phyloP scores from a whole-genome alignment of 495 filamentous ascomycete species.

The Lentithecium fluviatile region DNA sequence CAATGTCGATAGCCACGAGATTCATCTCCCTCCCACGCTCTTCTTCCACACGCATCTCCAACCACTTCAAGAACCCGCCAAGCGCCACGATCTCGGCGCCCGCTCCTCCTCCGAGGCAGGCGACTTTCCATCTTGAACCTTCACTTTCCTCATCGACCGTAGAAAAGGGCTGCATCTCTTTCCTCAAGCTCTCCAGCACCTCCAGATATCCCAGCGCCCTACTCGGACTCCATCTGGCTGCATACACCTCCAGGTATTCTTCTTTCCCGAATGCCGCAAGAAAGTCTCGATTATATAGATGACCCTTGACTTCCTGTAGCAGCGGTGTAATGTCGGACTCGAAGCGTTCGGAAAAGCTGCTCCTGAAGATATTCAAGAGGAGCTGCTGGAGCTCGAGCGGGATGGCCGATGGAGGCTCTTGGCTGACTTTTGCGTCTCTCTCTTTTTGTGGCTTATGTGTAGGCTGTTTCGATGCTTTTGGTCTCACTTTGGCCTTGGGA shows the following conservation, averaged over 20 bases:
- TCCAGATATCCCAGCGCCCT: constrained; percentile 75
- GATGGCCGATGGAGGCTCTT: constrained; percentile 7
- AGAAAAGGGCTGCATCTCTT: constrained; percentile 38
- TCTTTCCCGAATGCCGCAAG: constrained; percentile 68
- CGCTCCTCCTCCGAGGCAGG: constrained; percentile 74
- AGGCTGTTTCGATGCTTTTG: neutral
- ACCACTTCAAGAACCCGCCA: constrained; percentile 58
- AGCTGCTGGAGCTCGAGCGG: constrained; percentile 64
- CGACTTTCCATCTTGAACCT: constrained; percentile 5
- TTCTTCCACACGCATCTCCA: constrained; percentile 25
- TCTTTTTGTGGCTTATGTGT: neutral
- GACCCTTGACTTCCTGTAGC: constrained; percentile 77
- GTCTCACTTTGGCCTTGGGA: neutral
- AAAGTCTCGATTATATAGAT: constrained; percentile 84
- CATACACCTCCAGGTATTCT: constrained; percentile 73
- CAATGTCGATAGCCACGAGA: constrained; percentile 75
- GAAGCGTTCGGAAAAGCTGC: constrained; percentile 54
- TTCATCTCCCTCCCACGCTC: constrained; percentile 14
- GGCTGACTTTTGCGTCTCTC: neutral
- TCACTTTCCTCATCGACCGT: constrained; percentile 11
- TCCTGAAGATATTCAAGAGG: constrained; percentile 73
- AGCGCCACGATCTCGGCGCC: constrained; percentile 80
- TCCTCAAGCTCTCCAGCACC: constrained; percentile 55
- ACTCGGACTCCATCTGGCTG: constrained; percentile 80
- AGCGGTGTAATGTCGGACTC: constrained; percentile 50